Base-by-base conservation (phyloP, 1,284 basidiomycete genomes). In the Ustanciosporium gigantosporum region DNA sequence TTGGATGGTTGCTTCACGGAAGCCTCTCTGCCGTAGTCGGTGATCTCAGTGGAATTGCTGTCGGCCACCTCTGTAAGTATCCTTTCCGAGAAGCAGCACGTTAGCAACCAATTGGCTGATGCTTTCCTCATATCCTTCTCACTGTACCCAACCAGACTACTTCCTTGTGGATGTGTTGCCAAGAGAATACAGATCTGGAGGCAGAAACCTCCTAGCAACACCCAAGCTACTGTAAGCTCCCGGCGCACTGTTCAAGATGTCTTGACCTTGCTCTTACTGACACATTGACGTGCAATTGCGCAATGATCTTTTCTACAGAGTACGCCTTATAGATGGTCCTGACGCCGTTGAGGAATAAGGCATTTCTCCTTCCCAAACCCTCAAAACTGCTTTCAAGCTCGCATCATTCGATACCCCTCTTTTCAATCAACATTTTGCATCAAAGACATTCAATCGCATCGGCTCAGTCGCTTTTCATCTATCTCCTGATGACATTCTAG, bases 161-260 rank as follows among this genome's bases (percentile, higher is more conserved):
- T 97, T 97, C 79, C 79, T 95, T 68, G 83, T 90, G 44, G 92
- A 96, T 69, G 89, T 94, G 2, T 98, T 94, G 95, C 87, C 88
- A 20, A 82, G 90, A 52, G 94, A 98, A 79, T 89, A 93, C 84
- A 81, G 86, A 3, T 89, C 88, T 16, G 88, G 88, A 0, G 83
- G 84, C 41, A 85, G 84, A 2, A 79, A 88, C 37, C 83, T 91
- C 67, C 87, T 88, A 48, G 86, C 88, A 45, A 87, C 91, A 1
- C 92, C 92, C 0, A 80, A 82, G 19, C 67, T 84, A 41, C 74
- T 95, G 91, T 95, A 73, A 82, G 91, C 86, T 11, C 32, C 9
- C 11, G 14, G 8, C 11, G 14, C 14, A 35, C 9, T 19, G 9
- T n/a, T n/a, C n/a, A n/a, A n/a, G n/a, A n/a, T 19, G 11, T 19